A percentile compares a stretch with the other conserved stretches of the same genome.
Conservation (phyloP, 2,329 filamentous ascomycete genomes). For the Talaromyces sp. region DNA sequence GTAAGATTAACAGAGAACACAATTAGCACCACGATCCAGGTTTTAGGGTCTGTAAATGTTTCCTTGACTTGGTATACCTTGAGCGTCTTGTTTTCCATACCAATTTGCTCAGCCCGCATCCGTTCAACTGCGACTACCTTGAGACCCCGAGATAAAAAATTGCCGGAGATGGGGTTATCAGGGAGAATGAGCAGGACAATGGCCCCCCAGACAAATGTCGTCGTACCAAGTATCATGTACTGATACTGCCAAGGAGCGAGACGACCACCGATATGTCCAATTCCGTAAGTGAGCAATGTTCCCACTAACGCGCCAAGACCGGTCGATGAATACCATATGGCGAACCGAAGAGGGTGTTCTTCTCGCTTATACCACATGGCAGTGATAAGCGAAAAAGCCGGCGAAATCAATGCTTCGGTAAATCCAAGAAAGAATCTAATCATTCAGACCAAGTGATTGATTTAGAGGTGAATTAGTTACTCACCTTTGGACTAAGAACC, state of each 20-base stretch:
- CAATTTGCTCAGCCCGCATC: background rate
- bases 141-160: constrained; percentile 47
- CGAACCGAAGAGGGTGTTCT: constrained; percentile 32
- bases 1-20: background rate
- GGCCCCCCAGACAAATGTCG: background rate
- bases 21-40: constrained; percentile 23
- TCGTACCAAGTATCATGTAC: background rate
- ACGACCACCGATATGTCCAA: constrained; percentile 17
- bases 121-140: constrained; percentile 53
- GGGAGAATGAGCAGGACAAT: constrained; percentile 47
- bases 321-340: constrained; percentile 42
- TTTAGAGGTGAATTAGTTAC: background rate
- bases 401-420: constrained; percentile 19
- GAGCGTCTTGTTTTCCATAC: background rate
- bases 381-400: constrained; percentile 34
- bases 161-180: constrained; percentile 52
- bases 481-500: background rate
- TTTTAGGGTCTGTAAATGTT: background rate
- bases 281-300: constrained; percentile 24
- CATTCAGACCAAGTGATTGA: background rate
- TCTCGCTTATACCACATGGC: constrained; percentile 35
- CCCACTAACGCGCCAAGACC: constrained; percentile 49
- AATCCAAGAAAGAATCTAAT: constrained; percentile 23
- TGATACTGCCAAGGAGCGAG: constrained; percentile 1
- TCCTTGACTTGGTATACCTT: background rate